phyloP scores from a whole-genome alignment of 129 eudicot species.

The Daucus carota region DH1_v3.0 NC_030385.2:4585501-4586000 shows the following conservation, averaged over 20 bases:
- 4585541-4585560: not conserved
- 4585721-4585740: not conserved
- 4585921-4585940: no score
- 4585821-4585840: no score
- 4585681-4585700: not conserved
- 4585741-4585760: not conserved
- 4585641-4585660: not conserved
- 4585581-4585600: not conserved
- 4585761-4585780: not conserved
- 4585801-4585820: no score
- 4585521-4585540: not conserved
- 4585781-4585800: no score
- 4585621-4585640: not conserved
- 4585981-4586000: no score
- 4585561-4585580: not conserved
- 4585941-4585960: no score
- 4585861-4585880: no score
- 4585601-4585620: not conserved
- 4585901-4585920: no score
- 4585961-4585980: no score
- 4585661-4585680: not conserved
- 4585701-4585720: not conserved
- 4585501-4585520: not conserved
- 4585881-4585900: no score
- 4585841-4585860: no score